Evolutionary conservation across 192 early-diverging fungal genomes (phyloP).

Genomic region (Thamnidium elegans): DNA sequence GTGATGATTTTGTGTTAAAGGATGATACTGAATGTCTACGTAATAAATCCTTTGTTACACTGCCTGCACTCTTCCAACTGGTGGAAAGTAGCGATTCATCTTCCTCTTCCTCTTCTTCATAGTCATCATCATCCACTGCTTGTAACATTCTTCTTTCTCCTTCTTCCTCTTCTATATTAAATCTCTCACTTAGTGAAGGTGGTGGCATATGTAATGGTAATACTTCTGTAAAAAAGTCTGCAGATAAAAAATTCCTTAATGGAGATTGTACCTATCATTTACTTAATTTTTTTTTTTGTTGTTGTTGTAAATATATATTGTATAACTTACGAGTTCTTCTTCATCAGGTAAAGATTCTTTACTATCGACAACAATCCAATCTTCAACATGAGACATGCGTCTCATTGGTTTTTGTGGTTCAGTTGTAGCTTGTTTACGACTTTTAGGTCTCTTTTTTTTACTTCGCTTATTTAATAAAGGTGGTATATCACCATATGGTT

Average conservation of each 20-base stretch:
- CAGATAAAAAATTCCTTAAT: slow-evolving; percentile 34
- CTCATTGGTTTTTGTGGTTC: slow-evolving; percentile 13
- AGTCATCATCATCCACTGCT: background rate
- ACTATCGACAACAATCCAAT: slow-evolving; percentile 35
- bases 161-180: slow-evolving; percentile 10
- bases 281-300: background rate
- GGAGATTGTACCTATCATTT: slow-evolving; percentile 20
- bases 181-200: slow-evolving; percentile 31
- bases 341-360: slow-evolving; percentile 39
- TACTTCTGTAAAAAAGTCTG: slow-evolving; percentile 32
- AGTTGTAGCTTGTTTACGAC: background rate
- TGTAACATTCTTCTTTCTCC: background rate
- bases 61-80: slow-evolving; percentile 17
- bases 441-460: slow-evolving; percentile 21
- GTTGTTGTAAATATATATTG: background rate
- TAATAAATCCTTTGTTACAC: background rate
- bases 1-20: slow-evolving; percentile 15
- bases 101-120: slow-evolving; percentile 6
- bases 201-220: slow-evolving; percentile 38
- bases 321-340: slow-evolving; percentile 35
- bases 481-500: slow-evolving; percentile 39
- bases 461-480: slow-evolving; percentile 24
- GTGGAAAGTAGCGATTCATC: background rate
- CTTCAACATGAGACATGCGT: slow-evolving; percentile 41
- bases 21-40: slow-evolving; percentile 22